Conservation (phyloP, 2,329 filamentous ascomycete species). For the Zasmidium citrigriseum region DNA sequence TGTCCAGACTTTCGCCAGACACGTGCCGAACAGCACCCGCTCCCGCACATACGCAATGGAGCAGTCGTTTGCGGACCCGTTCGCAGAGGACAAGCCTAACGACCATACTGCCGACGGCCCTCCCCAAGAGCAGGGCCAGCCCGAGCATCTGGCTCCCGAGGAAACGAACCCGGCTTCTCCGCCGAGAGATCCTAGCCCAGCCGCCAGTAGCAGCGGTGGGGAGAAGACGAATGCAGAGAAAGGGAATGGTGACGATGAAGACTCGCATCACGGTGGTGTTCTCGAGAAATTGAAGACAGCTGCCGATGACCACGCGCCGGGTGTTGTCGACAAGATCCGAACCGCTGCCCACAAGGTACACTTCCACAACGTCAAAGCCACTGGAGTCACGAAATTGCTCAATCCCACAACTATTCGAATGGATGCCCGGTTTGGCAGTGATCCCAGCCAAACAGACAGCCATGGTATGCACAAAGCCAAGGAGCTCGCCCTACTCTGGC, state of each 20-base stretch:
- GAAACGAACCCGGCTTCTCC: background rate
- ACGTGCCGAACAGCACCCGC: background rate
- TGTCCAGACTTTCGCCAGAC: background rate
- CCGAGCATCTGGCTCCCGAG: background rate
- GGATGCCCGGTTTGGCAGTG: slow-evolving; percentile 12
- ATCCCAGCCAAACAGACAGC: slow-evolving; percentile 5
- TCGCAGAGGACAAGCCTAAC: background rate
- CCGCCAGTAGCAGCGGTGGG: background rate
- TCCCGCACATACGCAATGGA: background rate
- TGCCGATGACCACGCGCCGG: slow-evolving; percentile 14
- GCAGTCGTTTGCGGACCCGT: background rate
- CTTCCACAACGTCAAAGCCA: slow-evolving; percentile 17
- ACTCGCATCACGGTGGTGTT: background rate
- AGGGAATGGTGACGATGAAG: background rate
- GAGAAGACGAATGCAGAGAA: background rate
- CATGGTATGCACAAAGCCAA: slow-evolving; percentile 1
- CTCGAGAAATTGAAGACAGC: slow-evolving; percentile 18
- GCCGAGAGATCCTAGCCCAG: background rate
- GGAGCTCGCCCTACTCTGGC: slow-evolving; percentile 24
- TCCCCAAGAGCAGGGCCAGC: background rate
- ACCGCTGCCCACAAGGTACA: slow-evolving; percentile 1
- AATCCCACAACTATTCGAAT: slow-evolving; percentile 24
- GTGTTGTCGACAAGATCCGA: slow-evolving; percentile 17
- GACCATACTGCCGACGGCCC: background rate
- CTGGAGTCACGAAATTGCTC: slow-evolving; percentile 13